phyloP scores from a whole-genome alignment of 352 stramenopile genomes.

The Aphanomyces euteiches region DNA sequence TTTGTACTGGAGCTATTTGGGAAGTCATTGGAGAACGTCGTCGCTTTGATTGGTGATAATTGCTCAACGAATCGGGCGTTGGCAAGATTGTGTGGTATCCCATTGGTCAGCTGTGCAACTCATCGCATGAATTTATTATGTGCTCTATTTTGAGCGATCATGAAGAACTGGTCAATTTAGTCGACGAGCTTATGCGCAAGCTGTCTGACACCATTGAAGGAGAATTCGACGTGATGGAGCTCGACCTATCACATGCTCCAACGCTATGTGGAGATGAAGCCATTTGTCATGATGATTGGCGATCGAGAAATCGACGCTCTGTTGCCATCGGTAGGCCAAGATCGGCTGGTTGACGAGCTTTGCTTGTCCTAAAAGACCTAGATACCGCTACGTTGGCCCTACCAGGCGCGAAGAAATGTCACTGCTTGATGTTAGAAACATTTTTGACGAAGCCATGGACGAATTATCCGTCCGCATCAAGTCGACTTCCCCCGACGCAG shows the following conservation, averaged over 20 bases:
- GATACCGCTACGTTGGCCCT: not conserved
- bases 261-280: not conserved
- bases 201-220: conserved; percentile 31
- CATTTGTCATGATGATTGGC: not conserved
- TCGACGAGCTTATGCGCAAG: not conserved
- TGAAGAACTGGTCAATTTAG: not conserved
- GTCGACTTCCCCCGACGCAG: not conserved
- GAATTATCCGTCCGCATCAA: not conserved
- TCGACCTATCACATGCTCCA: conserved; percentile 25
- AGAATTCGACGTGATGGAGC: conserved; percentile 57
- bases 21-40: no score
- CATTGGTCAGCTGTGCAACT: not conserved
- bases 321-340: not conserved
- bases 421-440: not conserved
- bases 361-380: not conserved
- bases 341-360: not conserved
- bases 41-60: no score
- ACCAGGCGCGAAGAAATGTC: not conserved
- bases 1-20: no score
- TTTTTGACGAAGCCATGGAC: not conserved
- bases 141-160: not conserved
- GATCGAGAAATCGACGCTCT: not conserved
- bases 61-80: not conserved
- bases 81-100: not conserved
- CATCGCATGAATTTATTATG: not conserved